Percentiles rank a stretch among this genome's conserved stretches.
These are phyloP conservation scores for Ulmus americana DNA, from an alignment of 331 rosid species.

Conservation along the genomic window DNA sequence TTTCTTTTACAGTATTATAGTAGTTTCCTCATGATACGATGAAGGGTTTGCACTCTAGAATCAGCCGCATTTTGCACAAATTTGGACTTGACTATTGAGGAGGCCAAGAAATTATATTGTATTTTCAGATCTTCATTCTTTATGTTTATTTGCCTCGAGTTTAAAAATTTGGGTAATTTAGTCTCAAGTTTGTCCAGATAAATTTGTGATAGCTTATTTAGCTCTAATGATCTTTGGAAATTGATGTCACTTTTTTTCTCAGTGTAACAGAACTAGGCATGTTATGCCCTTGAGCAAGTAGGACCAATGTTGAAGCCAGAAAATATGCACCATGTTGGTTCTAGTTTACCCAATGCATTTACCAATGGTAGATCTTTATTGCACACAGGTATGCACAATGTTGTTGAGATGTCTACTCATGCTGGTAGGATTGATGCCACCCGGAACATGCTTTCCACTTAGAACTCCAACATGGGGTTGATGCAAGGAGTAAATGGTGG, in stretches of 20 bases:
- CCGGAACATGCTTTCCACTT: conserved; percentile 44
- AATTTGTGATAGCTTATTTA: not conserved
- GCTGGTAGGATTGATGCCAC: conserved; percentile 56
- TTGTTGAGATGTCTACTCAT: conserved; percentile 52
- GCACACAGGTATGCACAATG: conserved; percentile 51
- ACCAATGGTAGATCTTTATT: conserved; percentile 61
- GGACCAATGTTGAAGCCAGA: conserved; percentile 53
- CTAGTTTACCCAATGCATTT: conserved; percentile 48
- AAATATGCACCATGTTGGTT: conserved; percentile 52
- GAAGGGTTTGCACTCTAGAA: too few species aligned
- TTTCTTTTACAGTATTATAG: too few species aligned
- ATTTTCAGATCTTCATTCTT: too few species aligned
- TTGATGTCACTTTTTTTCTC: conserved; percentile 19
- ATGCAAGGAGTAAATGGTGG: conserved; percentile 76
- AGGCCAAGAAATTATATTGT: too few species aligned
- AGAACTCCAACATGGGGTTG: conserved; percentile 52
- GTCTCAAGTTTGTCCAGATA: not conserved
- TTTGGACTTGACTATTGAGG: too few species aligned
- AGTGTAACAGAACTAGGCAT: conserved; percentile 60
- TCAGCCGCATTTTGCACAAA: too few species aligned
- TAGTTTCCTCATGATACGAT: too few species aligned
- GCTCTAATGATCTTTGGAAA: not conserved
- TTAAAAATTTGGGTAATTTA: not conserved
- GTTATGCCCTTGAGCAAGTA: conserved; percentile 47
- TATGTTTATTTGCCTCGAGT: too few species aligned